phyloP scores from a whole-genome alignment of 1,284 basidiomycete genomes.

The Moesziomyces sp. region DNA sequence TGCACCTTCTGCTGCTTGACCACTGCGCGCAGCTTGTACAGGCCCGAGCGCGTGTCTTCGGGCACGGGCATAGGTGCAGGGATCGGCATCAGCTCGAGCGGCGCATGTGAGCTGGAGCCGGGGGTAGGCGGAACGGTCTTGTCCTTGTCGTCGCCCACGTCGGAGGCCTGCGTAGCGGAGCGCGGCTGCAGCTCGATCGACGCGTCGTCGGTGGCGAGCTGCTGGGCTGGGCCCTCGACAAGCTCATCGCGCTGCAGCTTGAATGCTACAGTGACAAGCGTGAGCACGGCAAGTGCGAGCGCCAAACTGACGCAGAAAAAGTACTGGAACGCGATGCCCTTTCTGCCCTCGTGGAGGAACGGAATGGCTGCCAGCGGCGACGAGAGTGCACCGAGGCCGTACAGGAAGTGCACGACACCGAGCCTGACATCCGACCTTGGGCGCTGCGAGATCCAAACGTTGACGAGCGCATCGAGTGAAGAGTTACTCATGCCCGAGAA shows the following conservation, averaged over 20 bases:
- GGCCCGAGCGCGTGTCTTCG: constrained; percentile 8
- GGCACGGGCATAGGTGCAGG: neutral
- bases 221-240: constrained; percentile 16
- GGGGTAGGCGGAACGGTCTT: neutral
- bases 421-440: constrained; percentile 43
- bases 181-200: constrained; percentile 17
- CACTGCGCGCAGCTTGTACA: constrained; percentile 33
- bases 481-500: constrained; percentile 32
- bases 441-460: constrained; percentile 42
- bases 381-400: constrained; percentile 51
- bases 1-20: constrained; percentile 19
- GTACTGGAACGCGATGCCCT: constrained; percentile 35
- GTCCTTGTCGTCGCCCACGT: neutral
- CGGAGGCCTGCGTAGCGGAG: neutral
- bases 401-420: constrained; percentile 48
- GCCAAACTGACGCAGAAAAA: constrained; percentile 46
- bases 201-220: neutral
- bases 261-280: constrained; percentile 36
- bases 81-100: constrained; percentile 18
- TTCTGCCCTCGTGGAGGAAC: constrained; percentile 26
- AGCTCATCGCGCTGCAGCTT: constrained; percentile 33
- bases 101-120: neutral
- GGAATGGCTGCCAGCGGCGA: constrained; percentile 50
- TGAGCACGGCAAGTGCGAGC: constrained; percentile 23
- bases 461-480: constrained; percentile 38